Evolutionary conservation across 345 rosid species (phyloP), one percentile per base, ranked within the genome.

Genomic region (Carallia brachiata): DNA sequence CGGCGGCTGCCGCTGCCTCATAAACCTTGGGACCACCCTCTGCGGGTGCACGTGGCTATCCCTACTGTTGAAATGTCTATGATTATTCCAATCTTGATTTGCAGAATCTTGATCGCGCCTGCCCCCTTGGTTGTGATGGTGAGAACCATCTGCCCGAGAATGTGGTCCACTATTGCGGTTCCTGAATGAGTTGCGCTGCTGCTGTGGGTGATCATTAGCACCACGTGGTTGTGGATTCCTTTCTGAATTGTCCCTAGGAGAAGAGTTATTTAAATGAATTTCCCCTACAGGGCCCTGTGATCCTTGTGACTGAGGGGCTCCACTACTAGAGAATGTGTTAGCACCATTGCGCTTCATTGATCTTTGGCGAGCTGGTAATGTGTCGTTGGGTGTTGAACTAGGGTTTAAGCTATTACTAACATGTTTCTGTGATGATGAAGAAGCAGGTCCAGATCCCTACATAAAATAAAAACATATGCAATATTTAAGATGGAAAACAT

Each of bases 81-180:
- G 84, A 72, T 63, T 7, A 79, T 77, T 82, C 99, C 77, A 73
- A 40, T 78, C 81, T 23, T 65, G 81, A 62, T 65, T 78, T 52
- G 47, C n/a, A 40, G 91, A 86, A 52, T 89, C 94, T 64, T 85
- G 96, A 78, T 82, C 91, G 50, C 92, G 94, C 78, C 96, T 83
- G 64, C 87, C 83, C 61, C 92, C 89, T 75, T 87, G 87, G 78
- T 58, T 84, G 55, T 86, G 88, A 77, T 88, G 83, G 73, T 87
- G 90, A 69, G 87, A 85, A 76, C 88, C 87, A 78, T 85, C 83
- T 55, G 82, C 84, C 36, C 87, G 84, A 7, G 79, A 61, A 81
- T 85, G 84, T 5, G 74, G 69, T n/a, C 85, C 84, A 39, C 82
- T 67, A 72, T 85, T 86, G 50, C 87, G 96, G 74, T 71, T 83